Base-by-base conservation (phyloP, 331 rosid genomes). In the Phaseolus coccineus region DNA sequence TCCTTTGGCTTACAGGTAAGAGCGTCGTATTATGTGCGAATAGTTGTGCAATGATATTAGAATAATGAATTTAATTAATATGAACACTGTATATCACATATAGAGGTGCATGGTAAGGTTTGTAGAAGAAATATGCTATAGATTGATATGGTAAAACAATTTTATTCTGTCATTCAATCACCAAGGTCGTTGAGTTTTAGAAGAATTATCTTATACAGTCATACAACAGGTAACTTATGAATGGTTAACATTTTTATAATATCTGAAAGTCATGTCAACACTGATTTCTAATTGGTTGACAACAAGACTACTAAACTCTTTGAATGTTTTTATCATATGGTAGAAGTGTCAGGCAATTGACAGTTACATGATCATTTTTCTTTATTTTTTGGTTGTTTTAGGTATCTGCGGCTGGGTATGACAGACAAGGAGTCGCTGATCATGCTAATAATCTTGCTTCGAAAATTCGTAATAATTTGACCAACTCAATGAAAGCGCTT, bases 381-480 rank as follows among this genome's bases (percentile, higher is more conserved):
- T 40, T 11, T 78, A 11, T 40, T 58, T 67, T 48, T 61, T 84
- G 72, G 53, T 71, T 33, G 27, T 69, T 46, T 69, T 80, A 96
- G 99, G 98, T 96, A 62, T 80, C 92, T 25, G 96, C 91, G 27
- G 98, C 96, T 52, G 92, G 91, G 47, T 96, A 93, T 65, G 97
- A 96, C 85, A 90, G 99, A 84, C 98, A 96, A 82, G 99, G 92
- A 79, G 98, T 96, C 3, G 99, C 99, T 55, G 98, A 93, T 77
- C 99, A 96, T 83, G 99, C 99, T 47, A 93, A 89, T 69, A 96
- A 96, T 83, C 99, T 96, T 81, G 99, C 99, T 77, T 67, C 94
- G 2, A 93, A 96, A 91, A 96, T 96, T 51, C 97, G 99, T 12
- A 79, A 69, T 59, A 93, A 90, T 76, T 86, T 96, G 89, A 96